Evolutionary conservation across 345 rosid species (phyloP).

Genomic region (Erysimum cheiranthoides): DNA sequence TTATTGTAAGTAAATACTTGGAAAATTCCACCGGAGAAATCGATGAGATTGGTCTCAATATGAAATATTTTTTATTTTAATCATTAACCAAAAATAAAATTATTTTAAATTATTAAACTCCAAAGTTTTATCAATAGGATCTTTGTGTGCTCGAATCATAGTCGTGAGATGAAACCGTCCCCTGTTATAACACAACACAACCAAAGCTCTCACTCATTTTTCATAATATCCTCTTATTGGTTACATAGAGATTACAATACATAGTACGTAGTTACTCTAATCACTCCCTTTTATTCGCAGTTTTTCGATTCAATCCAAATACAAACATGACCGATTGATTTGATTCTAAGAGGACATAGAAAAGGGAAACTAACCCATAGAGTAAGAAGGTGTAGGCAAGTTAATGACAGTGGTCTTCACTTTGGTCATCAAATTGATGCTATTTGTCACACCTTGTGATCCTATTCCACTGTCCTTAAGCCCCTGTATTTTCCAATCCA

Average conservation of each 20-base stretch:
- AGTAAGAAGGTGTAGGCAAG: conserved; percentile 85
- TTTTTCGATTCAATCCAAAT: conserved; percentile 12
- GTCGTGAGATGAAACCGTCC: conserved; percentile 39
- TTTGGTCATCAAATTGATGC: conserved; percentile 95
- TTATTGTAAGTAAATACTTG: neutral
- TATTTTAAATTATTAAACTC: conserved; percentile 1
- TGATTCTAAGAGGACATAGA: conserved; percentile 7
- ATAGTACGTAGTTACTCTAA: conserved; percentile 35
- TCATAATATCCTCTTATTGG: conserved; percentile 29
- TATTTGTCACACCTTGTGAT: conserved; percentile 96
- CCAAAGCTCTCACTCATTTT: conserved; percentile 27
- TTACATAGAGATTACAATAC: conserved; percentile 43
- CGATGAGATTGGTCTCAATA: conserved; percentile 34
- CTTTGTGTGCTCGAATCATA: conserved; percentile 35
- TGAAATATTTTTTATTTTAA: neutral
- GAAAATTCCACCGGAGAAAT: conserved; percentile 31
- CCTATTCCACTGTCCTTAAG: conserved; percentile 98
- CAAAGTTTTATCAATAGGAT: conserved; percentile 16
- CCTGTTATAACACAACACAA: conserved; percentile 41
- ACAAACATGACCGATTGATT: conserved; percentile 32
- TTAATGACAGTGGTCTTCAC: conserved; percentile 94
- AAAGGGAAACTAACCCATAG: conserved; percentile 73
- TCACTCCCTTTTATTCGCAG: conserved; percentile 42
- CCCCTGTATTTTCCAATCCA: conserved; percentile 57
- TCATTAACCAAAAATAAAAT: neutral